Evolutionary conservation across 352 stramenopile genomes (phyloP), one percentile per base, ranked within the genome.

Genomic region (Pythium graminicola): DNA sequence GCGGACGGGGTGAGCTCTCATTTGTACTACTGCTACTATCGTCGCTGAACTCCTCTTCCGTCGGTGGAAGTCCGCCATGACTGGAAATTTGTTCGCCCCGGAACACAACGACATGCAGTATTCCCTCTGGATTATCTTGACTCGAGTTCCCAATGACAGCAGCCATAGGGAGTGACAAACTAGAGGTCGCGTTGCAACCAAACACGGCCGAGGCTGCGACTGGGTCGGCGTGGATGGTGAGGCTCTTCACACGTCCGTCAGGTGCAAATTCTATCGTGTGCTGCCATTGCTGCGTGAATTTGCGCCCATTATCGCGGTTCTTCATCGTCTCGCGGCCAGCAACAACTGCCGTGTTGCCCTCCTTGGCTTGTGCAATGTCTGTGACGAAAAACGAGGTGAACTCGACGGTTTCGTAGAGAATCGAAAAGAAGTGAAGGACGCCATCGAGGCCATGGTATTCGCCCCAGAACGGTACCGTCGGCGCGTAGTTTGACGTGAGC

Each of bases 201-300:
- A 94, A 94, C 14, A 94, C 84, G 1, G 84, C 84, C 3, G 84
- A 94, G 9, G 84, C 84, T 2, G 84, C 84, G 23, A 94, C 83
- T 0, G 84, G 84, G 44, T 94, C 84, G 8, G 84, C 84, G 10
- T 73, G 66, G 55, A 94, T 93, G 2, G 76, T 89, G n/a, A 94
- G 60, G 66, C 78, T 91, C 62, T 92, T 93, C 47, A 95, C 81
- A 32, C 82, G 77, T 44, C 84, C 84, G 52, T 93, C 81, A 6
- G 81, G 79, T 3, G 81, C 80, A 48, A 95, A 95, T 51, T 93
- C 80, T 58, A 95, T 91, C 48, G 81, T 93, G 67, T 95, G 84
- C 50, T 93, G 80, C 84, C 84, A 95, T 44, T 93, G 81, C 67
- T 95, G 84, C 49, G 81, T 93, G 47, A 95, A 95, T 56, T 89